Base-by-base conservation (phyloP, 2,329 filamentous ascomycete species). In the Cercospora sesami region DNA sequence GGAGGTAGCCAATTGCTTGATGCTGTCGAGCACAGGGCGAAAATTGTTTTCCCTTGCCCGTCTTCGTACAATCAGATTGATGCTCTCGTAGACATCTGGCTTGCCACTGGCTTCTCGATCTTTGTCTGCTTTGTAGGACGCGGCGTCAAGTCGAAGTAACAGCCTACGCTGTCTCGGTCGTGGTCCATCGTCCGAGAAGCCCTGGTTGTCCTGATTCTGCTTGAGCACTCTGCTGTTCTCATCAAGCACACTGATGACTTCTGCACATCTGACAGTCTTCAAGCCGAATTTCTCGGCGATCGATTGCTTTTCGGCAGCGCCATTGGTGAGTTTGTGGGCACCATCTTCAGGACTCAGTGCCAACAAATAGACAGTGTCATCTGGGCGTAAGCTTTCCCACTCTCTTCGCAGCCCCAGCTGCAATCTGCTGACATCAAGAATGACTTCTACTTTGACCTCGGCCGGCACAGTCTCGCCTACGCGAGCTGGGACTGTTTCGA, bases 1-100 rank as follows among this genome's bases (percentile, higher is more conserved):
- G 0, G 93, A 93, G 36, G 96, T 84, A 1, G 93, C 91, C 31
- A 99, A 86, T 71, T 88, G 91, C 76, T 91, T 92, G 76, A 99
- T 96, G 1, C 94, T 97, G 75, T 97, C 92, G 39, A 99, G 84
- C 9, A 99, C 90, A 9, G 94, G 89, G 76, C 92, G 96, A 84
- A 99, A 99, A 79, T 99, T 99, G 81, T 99, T 99, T 80, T 99
- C 95, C 68, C 94, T 86, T 30, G 92, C 90, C 77, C 88, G 90
- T 73, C 95, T 87, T 67, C 95, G 90, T 62, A 97, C 86, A 64
- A 99, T 83, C 48, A 98, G 81, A 76, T 99, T 99, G 75, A 99
- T 89, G 36, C 85, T 85, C 57, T 92, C 89, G 79, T 97, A 97
- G 4, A 96, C 84, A 74, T 96, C 91, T 0, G 87, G 83, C 74